Percentiles rank a stretch among this genome's conserved stretches.
Conservation (phyloP, 768 basidiomycete species). For the Ramaria sp. region DNA sequence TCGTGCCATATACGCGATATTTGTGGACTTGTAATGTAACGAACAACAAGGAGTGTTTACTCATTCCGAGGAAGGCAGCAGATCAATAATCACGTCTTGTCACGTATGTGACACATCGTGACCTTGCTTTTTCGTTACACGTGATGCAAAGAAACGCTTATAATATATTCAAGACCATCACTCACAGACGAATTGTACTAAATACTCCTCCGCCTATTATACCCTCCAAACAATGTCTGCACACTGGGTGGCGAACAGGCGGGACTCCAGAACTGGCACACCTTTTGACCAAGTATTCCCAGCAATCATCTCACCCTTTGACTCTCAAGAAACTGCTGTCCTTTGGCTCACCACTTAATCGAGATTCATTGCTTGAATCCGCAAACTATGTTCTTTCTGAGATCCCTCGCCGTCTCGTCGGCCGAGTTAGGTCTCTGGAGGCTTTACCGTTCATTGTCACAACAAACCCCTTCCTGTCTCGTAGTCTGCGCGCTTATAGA, state of each 20-base stretch:
- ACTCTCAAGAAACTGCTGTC: slow-evolving; percentile 66
- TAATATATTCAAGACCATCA: not conserved
- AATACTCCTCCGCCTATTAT: not conserved
- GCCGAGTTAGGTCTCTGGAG: slow-evolving; percentile 64
- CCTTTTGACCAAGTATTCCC: slow-evolving; percentile 51
- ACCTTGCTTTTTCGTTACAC: no score
- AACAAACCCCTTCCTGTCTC: slow-evolving; percentile 78
- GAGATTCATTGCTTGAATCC: slow-evolving; percentile 62
- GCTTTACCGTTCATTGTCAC: slow-evolving; percentile 80
- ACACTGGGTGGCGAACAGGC: slow-evolving; percentile 9
- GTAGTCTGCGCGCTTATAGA: slow-evolving; percentile 54
- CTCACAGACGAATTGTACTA: not conserved
- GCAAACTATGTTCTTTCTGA: slow-evolving; percentile 64
- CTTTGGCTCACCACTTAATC: slow-evolving; percentile 61
- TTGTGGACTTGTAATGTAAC: not conserved
- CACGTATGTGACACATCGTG: no score
- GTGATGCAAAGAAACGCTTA: no score
- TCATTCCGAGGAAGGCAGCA: not conserved
- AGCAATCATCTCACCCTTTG: slow-evolving; percentile 54
- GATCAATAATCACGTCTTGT: no score
- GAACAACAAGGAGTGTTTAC: not conserved
- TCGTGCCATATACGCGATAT: not conserved
- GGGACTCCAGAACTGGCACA: slow-evolving; percentile 39
- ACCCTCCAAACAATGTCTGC: not conserved
- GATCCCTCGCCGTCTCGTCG: slow-evolving; percentile 66